Evolutionary conservation across 164 flowering plant species (phyloP).

Genomic region (Berberis vulgaris): DNA sequence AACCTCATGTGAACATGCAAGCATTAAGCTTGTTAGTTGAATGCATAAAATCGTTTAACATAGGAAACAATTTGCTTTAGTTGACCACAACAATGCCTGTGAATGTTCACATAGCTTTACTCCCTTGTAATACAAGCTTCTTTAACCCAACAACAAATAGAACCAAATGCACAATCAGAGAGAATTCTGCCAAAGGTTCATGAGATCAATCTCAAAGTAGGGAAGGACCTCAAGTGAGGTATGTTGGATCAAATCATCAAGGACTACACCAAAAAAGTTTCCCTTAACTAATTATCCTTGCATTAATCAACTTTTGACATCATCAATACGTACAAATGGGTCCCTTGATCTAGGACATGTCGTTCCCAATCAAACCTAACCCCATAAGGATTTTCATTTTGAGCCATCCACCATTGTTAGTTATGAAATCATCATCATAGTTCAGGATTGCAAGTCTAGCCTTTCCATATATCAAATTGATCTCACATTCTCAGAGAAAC

Average conservation of each 20-base stretch:
- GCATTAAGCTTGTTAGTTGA: too few relatives aligned
- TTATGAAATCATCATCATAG: conserved; percentile 9
- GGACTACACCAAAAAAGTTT: background rate
- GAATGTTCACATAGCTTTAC: too few relatives aligned
- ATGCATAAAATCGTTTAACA: too few relatives aligned
- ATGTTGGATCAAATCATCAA: background rate
- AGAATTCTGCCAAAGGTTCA: too few relatives aligned
- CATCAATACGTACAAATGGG: conserved; percentile 70
- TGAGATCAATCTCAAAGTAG: too few relatives aligned
- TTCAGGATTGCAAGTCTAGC: conserved; percentile 35
- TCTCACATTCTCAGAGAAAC: conserved; percentile 73
- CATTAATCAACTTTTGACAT: conserved; percentile 28
- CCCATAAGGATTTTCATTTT: conserved; percentile 70
- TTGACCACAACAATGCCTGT: too few relatives aligned
- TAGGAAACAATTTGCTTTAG: too few relatives aligned
- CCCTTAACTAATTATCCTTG: background rate
- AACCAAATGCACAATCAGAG: too few relatives aligned
- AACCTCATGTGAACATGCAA: too few relatives aligned
- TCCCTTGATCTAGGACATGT: conserved; percentile 69
- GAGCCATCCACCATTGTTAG: conserved; percentile 41
- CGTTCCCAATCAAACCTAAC: conserved; percentile 82
- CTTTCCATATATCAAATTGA: conserved; percentile 52
- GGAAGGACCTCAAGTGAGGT: too few relatives aligned
- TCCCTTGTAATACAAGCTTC: too few relatives aligned
- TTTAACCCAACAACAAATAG: too few relatives aligned